Percentiles rank a stretch among this genome's conserved stretches.
These are phyloP conservation scores for Fagus crenata DNA, from an alignment of 306 rosid genomes.

Conservation along the genomic window DNA sequence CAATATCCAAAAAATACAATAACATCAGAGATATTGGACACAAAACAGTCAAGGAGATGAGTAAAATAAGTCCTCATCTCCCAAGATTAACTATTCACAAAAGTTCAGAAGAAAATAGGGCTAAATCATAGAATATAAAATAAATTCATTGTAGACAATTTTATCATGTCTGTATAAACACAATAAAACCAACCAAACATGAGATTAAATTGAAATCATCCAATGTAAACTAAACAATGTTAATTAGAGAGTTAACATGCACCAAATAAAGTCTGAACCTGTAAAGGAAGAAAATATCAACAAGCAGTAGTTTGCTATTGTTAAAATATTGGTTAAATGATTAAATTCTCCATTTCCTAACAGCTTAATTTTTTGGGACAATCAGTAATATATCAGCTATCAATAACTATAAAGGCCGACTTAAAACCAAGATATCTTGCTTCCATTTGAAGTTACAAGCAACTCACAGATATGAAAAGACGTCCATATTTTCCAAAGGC, in stretches of 20 bases:
- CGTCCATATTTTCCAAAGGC: constrained; percentile 81
- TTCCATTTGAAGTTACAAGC: constrained; percentile 14
- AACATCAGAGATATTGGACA: too few species aligned
- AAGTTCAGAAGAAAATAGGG: too few species aligned
- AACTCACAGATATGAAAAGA: constrained; percentile 66
- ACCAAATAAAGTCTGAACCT: background rate
- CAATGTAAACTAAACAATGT: constrained; percentile 4
- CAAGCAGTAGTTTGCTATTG: background rate
- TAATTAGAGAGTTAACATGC: background rate
- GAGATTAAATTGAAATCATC: constrained; percentile 1
- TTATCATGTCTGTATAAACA: constrained; percentile 1
- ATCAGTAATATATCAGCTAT: too few species aligned
- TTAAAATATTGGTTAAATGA: too few species aligned
- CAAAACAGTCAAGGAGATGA: too few species aligned
- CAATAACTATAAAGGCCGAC: background rate
- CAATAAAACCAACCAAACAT: constrained; percentile 7
- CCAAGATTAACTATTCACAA: too few species aligned
- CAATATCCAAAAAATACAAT: too few species aligned
- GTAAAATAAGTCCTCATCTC: too few species aligned
- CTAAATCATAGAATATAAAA: too few species aligned
- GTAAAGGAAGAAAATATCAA: background rate
- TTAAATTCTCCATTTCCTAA: too few species aligned
- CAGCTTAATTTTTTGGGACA: too few species aligned
- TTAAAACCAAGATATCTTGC: constrained; percentile 4
- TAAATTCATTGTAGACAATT: background rate